Evolutionary conservation across 2,329 filamentous ascomycete genomes (phyloP).

Genomic region (Macroventuria anomochaeta): DNA sequence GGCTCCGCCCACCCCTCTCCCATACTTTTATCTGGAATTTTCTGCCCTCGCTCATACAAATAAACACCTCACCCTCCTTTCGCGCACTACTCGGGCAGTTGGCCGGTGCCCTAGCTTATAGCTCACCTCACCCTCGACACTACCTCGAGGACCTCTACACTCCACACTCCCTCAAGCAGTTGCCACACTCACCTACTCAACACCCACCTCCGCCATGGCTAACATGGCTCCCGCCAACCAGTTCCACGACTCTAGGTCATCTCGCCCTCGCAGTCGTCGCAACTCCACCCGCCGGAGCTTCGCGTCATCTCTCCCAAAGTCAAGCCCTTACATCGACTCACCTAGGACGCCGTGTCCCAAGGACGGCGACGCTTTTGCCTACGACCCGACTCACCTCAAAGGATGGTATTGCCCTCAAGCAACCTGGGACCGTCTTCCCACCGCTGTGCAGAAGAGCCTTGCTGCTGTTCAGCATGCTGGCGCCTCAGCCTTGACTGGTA

Average conservation of each 20-base stretch:
- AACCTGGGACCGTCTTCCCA: constrained; percentile 48
- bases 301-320: constrained; percentile 27
- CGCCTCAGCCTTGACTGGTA: constrained; percentile 54
- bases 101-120: constrained; percentile 9
- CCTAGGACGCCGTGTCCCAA: constrained; percentile 42
- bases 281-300: constrained; percentile 39
- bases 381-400: constrained; percentile 45
- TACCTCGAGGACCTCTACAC: neutral
- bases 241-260: constrained; percentile 29
- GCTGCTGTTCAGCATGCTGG: constrained; percentile 52
- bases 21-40: constrained; percentile 22
- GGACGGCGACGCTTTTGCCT: constrained; percentile 49
- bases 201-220: constrained; percentile 14
- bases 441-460: constrained; percentile 41
- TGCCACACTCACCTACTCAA: neutral
- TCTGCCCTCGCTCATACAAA: constrained; percentile 26
- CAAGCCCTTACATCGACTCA: constrained; percentile 33
- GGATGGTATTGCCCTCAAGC: constrained; percentile 49
- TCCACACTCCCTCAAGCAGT: neutral
- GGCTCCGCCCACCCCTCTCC: constrained; percentile 13
- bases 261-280: constrained; percentile 28
- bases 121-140: constrained; percentile 10
- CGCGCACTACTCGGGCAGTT: neutral
- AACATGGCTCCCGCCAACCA: constrained; percentile 31
- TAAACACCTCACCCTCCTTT: constrained; percentile 27